These are phyloP conservation scores for Argentina anserina DNA, from an alignment of 306 rosid genomes.

Conservation along the genomic window DNA sequence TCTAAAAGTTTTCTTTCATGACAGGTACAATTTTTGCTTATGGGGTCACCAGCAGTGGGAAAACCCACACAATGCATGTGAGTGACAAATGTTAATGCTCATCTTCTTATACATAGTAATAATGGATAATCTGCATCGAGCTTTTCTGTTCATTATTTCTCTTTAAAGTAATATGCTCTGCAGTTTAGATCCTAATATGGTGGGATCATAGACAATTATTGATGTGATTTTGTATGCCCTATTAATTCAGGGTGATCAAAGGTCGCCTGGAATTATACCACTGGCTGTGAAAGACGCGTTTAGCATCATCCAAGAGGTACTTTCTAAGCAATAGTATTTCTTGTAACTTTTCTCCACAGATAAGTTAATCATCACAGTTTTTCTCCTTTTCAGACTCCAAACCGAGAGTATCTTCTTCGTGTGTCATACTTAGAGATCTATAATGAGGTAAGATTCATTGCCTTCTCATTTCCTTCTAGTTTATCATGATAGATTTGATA, in stretches of 20 bases:
- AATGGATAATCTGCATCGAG: constrained; percentile 12
- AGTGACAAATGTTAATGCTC: constrained; percentile 33
- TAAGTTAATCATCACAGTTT: constrained; percentile 25
- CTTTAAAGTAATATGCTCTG: constrained; percentile 6
- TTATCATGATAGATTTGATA: constrained; percentile 6
- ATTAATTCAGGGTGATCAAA: constrained; percentile 84
- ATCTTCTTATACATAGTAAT: constrained; percentile 19
- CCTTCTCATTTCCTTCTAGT: constrained; percentile 10
- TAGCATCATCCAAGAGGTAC: constrained; percentile 99
- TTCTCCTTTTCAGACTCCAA: constrained; percentile 71
- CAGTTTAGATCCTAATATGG: constrained; percentile 9
- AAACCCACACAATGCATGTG: constrained; percentile 99
- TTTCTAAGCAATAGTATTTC: constrained; percentile 6
- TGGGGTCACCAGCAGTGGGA: constrained; percentile 99
- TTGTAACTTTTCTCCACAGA: constrained; percentile 22
- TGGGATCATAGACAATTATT: constrained; percentile 21
- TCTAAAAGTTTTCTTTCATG: constrained; percentile 23
- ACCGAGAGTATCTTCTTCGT: constrained; percentile 93
- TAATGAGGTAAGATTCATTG: constrained; percentile 73
- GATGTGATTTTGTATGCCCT: constrained; percentile 24
- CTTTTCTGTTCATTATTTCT: background rate
- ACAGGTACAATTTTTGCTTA: constrained; percentile 97
- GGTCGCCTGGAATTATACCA: constrained; percentile 98
- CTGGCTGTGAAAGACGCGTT: constrained; percentile 97
- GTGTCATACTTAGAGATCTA: constrained; percentile 96